Base-by-base conservation (phyloP, 192 early-diverging fungal species). In the Oehlia diaphana region DNA sequence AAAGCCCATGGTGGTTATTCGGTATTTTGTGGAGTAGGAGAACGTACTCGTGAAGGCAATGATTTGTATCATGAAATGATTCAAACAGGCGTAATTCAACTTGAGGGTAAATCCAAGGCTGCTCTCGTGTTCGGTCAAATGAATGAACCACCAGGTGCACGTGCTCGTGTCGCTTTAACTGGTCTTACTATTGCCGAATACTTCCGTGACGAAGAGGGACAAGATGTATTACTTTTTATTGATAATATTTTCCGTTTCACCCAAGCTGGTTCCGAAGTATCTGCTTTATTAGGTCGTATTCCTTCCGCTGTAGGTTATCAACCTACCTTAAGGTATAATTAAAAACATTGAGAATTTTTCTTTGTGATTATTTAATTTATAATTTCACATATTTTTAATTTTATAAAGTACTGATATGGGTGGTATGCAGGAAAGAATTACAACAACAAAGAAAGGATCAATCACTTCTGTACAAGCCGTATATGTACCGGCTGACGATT, bases 181-280 rank as follows among this genome's bases (percentile, higher is more conserved):
- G 96, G 96, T 78, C 89, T 99, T 84, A 99, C 97, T 83, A 95
- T 99, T 83, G 97, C 97, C 83, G 97, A 99, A 89, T 97, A 99
- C 91, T 99, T 99, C 96, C 96, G 97, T 95, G 97, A 99, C 90
- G 93, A 95, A 84, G 97, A 99, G 87, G 96, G 96, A 83, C 96
- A 99, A 91, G 97, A 99, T 85, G 97, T 99, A 92, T 91, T 99
- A 81, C 93, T 99, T 83, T 99, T 99, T 91, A 94, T 99, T 86
- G 97, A 99, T 94, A 99, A 99, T 93, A 97, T 99, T 94, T 99
- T 99, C 96, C 92, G 97, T 86, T 99, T 99, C 93, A 99, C 96
- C 66, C 97, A 99, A 90, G 97, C 97, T 86, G 97, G 97, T 96
- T 99, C 97, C 78, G 97, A 99, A 86, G 97, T 98, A 92, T 99